These are phyloP conservation scores for Alternaria gansuensis DNA, from an alignment of 2,329 filamentous ascomycete genomes.

Conservation along the genomic window DNA sequence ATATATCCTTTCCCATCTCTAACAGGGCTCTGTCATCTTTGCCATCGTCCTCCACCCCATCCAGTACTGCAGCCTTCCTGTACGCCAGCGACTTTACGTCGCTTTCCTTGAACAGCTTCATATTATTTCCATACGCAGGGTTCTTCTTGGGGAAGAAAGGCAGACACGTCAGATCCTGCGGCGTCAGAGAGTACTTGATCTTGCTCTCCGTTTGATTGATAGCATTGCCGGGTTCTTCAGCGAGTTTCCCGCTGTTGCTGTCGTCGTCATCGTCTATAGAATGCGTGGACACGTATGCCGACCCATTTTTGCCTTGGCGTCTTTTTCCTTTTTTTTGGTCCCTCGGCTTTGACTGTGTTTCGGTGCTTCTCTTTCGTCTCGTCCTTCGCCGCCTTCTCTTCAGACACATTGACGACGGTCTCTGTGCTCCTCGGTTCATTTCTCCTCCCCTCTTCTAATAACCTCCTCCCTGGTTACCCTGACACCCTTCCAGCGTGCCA, in stretches of 20 bases:
- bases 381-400: not conserved
- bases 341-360: not conserved
- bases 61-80: slow-evolving; percentile 23
- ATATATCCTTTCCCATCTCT: slow-evolving; percentile 26
- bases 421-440: slow-evolving; percentile 19
- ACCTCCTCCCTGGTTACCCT: not conserved
- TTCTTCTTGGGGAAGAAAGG: slow-evolving; percentile 24
- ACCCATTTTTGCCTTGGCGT: slow-evolving; percentile 27
- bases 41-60: slow-evolving; percentile 14
- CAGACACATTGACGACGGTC: not conserved
- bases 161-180: slow-evolving; percentile 20
- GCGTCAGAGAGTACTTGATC: slow-evolving; percentile 17
- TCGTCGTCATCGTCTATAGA: slow-evolving; percentile 2
- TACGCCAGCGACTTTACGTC: slow-evolving; percentile 19
- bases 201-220: slow-evolving; percentile 29
- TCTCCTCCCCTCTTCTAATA: slow-evolving; percentile 12
- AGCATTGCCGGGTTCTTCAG: slow-evolving; percentile 17
- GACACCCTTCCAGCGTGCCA: slow-evolving; percentile 13
- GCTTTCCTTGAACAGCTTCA: slow-evolving; percentile 25
- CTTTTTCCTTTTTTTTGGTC: slow-evolving; percentile 8
- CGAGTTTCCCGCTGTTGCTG: slow-evolving; percentile 9
- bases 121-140: slow-evolving; percentile 23
- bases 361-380: not conserved
- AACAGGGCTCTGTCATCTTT: slow-evolving; percentile 15
- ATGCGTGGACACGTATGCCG: slow-evolving; percentile 18